phyloP scores from a whole-genome alignment of 257 asterid species.

The Solanum dulcamara region DNA sequence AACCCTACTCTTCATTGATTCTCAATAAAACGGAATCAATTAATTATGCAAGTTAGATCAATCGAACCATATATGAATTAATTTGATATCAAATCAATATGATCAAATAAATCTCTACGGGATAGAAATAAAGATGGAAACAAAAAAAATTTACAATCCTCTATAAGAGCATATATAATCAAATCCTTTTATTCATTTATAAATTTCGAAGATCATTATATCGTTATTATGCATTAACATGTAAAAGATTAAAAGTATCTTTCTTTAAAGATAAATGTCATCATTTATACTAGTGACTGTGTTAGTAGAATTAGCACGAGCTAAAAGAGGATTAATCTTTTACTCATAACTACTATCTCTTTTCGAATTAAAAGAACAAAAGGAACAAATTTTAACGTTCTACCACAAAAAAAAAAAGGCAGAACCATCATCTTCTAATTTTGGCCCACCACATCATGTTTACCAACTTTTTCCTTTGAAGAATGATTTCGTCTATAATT shows the following conservation, averaged over 20 bases:
- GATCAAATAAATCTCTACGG: too few relatives aligned
- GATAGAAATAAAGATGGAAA: too few relatives aligned
- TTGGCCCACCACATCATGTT: neutral
- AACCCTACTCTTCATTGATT: neutral
- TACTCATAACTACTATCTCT: neutral
- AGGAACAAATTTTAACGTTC: slow-evolving; percentile 44
- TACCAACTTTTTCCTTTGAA: neutral
- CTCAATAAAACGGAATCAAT: neutral
- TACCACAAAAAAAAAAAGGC: slow-evolving; percentile 14
- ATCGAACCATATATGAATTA: neutral
- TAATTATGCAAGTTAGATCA: neutral
- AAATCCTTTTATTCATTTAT: neutral
- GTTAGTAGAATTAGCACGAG: neutral
- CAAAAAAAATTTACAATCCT: too few relatives aligned
- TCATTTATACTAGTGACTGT: neutral
- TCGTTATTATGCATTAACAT: neutral
- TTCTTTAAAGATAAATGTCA: neutral
- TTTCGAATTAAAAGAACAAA: neutral
- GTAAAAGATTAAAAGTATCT: neutral
- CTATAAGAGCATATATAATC: too few relatives aligned
- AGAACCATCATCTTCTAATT: slow-evolving; percentile 12
- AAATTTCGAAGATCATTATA: neutral
- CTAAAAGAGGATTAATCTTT: neutral
- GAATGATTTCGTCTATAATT: neutral
- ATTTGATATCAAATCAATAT: too few relatives aligned